phyloP scores from a whole-genome alignment of 257 asterid genomes.

The Capsicum rhomboideum region DNA sequence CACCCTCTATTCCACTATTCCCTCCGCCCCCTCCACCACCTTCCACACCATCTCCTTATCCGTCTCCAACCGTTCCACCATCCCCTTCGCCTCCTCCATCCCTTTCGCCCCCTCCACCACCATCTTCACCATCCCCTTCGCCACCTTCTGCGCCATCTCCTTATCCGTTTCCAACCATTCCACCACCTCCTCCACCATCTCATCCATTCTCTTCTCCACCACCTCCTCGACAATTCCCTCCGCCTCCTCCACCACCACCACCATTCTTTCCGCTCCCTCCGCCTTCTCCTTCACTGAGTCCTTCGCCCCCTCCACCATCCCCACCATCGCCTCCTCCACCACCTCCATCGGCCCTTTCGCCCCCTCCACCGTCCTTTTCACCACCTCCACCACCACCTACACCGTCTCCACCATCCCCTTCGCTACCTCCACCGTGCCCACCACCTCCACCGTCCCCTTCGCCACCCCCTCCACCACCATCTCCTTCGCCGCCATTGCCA shows the following conservation, averaged over 20 bases:
- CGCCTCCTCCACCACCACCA: too few relatives aligned
- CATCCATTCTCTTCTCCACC: too few relatives aligned
- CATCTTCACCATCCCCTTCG: background rate
- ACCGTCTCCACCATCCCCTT: background rate
- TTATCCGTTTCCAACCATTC: too few relatives aligned
- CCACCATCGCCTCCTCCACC: conserved; percentile 10
- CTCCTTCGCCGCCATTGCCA: background rate
- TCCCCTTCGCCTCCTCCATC: too few relatives aligned
- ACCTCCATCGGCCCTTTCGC: background rate
- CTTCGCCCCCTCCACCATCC: conserved; percentile 5
- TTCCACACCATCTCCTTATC: conserved; percentile 7
- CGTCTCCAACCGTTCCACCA: background rate
- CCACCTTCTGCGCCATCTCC: background rate
- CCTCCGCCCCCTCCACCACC: background rate
- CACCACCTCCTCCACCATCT: too few relatives aligned
- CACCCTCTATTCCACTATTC: too few relatives aligned
- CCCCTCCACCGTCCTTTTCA: conserved; percentile 4
- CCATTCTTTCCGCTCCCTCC: too few relatives aligned
- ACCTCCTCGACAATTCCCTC: too few relatives aligned
- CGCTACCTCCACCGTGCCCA: background rate
- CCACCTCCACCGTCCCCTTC: background rate
- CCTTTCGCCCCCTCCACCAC: too few relatives aligned
- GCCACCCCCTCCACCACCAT: background rate
- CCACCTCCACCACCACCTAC: conserved; percentile 1
- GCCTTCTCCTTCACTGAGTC: background rate